Conservation (phyloP, 352 stramenopile species). For the Globisporangium cylindrosporum region DNA sequence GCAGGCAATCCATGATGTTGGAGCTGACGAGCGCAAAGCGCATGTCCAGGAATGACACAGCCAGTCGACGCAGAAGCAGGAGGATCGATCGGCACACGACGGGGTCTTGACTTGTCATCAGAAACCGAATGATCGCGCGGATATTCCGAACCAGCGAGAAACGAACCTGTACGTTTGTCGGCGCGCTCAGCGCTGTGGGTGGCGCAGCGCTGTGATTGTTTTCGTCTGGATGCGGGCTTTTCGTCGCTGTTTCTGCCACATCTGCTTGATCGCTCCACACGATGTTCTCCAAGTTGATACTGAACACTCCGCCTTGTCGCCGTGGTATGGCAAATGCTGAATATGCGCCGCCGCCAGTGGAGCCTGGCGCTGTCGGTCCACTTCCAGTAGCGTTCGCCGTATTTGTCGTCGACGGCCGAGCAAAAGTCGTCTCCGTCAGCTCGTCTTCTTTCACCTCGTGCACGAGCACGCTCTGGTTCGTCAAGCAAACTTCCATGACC, state of each 20-base stretch:
- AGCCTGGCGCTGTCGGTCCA: constrained; percentile 5
- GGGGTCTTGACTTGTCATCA: constrained; percentile 56
- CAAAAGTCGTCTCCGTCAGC: constrained; percentile 68
- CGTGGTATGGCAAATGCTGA: constrained; percentile 24
- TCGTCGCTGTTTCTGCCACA: constrained; percentile 12
- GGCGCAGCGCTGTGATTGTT: constrained; percentile 12
- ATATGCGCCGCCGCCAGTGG: constrained; percentile 7
- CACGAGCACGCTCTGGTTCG: constrained; percentile 71
- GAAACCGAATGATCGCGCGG: constrained; percentile 56
- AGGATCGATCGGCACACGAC: constrained; percentile 52
- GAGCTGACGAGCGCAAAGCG: constrained; percentile 73
- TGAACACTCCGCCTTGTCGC: constrained; percentile 65
- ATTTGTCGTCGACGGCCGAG: constrained; percentile 20
- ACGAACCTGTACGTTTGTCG: constrained; percentile 56
- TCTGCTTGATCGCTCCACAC: constrained; percentile 72
- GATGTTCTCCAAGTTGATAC: constrained; percentile 75
- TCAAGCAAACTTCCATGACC: constrained; percentile 72
- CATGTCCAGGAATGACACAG: constrained; percentile 71
- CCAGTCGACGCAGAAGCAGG: constrained; percentile 51
- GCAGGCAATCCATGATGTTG: constrained; percentile 67
- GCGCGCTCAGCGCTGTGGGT: constrained; percentile 24
- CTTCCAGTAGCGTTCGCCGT: constrained; percentile 7
- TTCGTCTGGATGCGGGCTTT: constrained; percentile 22
- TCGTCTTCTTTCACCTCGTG: constrained; percentile 70
- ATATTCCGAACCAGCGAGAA: constrained; percentile 74